phyloP scores from a whole-genome alignment of 306 rosid genomes.

The Dryas octopetala region DNA sequence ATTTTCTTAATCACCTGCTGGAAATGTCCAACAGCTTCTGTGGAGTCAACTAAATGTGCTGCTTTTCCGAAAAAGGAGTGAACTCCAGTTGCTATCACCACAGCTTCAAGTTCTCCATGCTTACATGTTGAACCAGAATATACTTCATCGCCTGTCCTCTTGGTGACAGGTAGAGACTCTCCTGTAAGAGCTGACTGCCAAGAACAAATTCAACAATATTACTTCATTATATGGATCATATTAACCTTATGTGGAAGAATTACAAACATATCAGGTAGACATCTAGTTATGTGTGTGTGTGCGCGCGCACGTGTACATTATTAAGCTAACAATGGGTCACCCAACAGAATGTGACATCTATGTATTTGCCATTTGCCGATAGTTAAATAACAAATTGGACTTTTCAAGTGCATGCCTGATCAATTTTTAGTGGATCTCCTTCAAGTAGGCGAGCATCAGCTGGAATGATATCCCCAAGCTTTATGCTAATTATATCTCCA shows the following conservation, averaged over 20 bases:
- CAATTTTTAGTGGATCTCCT: slow-evolving; percentile 82
- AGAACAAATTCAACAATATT: slow-evolving; percentile 28
- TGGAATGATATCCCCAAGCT: slow-evolving; percentile 83
- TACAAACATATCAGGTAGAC: slow-evolving; percentile 1
- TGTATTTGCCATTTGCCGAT: neutral
- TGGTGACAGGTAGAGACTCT: slow-evolving; percentile 81
- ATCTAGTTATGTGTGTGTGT: neutral
- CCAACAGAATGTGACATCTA: slow-evolving; percentile 2
- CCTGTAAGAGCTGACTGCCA: slow-evolving; percentile 90
- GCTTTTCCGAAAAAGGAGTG: slow-evolving; percentile 84
- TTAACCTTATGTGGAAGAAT: slow-evolving; percentile 12
- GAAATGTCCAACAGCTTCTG: slow-evolving; percentile 72
- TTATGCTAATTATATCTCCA: slow-evolving; percentile 83
- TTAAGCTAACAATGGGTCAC: neutral
- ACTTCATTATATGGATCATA: slow-evolving; percentile 9
- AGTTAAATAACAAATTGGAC: neutral
- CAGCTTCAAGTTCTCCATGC: slow-evolving; percentile 87
- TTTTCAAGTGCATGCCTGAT: slow-evolving; percentile 58
- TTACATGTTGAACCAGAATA: slow-evolving; percentile 87
- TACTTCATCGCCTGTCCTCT: slow-evolving; percentile 72
- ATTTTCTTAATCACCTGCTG: slow-evolving; percentile 50
- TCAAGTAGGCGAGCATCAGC: slow-evolving; percentile 92
- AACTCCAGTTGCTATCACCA: slow-evolving; percentile 85
- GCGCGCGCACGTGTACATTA: neutral
- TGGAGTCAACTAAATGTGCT: slow-evolving; percentile 76